phyloP scores from a whole-genome alignment of 73 alveolate species.

The Tetrahymena borealis region DNA sequence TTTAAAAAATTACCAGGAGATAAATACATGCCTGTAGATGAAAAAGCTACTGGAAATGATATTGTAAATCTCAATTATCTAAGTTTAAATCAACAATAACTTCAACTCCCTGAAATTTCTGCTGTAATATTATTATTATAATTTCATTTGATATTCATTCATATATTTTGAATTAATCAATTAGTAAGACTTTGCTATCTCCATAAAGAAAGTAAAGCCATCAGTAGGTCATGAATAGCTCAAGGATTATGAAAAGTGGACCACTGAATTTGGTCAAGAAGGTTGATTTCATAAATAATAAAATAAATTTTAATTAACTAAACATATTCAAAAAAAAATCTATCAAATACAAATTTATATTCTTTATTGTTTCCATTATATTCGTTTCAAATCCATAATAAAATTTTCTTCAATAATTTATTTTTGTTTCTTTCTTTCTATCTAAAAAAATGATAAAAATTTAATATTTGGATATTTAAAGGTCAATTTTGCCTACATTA shows the following conservation, averaged over 20 bases:
- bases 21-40: background rate
- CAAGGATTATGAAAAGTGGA: background rate
- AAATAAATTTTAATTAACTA: background rate
- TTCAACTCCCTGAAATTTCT: background rate
- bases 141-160: background rate
- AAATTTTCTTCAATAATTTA: too few relatives aligned
- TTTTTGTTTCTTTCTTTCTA: too few relatives aligned
- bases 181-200: background rate
- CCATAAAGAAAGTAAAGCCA: background rate
- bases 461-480: too few relatives aligned
- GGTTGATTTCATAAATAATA: background rate
- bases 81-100: background rate
- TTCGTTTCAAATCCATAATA: too few relatives aligned
- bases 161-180: background rate
- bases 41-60: background rate
- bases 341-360: background rate
- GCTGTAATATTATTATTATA: background rate
- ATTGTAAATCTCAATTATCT: background rate
- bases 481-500: too few relatives aligned
- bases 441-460: too few relatives aligned
- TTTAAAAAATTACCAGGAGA: constrained; percentile 40
- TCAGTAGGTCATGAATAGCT: background rate
- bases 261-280: background rate
- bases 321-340: background rate
- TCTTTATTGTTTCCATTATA: background rate